Base-by-base conservation (phyloP, 768 basidiomycete species). In the Boletus subcaerulescens region DNA sequence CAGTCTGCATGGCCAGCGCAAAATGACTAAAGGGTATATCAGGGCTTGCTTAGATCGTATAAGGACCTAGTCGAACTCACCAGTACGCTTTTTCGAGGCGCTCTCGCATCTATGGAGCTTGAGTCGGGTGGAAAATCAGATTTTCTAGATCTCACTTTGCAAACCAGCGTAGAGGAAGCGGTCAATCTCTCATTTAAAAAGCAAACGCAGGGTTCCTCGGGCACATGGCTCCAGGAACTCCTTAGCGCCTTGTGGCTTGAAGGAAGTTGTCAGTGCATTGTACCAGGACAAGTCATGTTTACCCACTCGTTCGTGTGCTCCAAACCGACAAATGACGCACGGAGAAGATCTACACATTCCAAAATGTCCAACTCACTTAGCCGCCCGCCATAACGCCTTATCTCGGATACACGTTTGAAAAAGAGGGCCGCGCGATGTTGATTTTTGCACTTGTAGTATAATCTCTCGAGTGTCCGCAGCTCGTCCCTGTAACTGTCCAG, bases 391-490 rank as follows among this genome's bases (percentile, higher is more conserved):
- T 58, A 81, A 50, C 82, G 77, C 57, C 85, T 76, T 18, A 85
- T 74, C 63, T 91, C 91, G 11, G 66, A 62, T 15, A 86, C 73
- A 31, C 82, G 82, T 43, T 60, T 62, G 86, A 88, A 91, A 67
- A 89, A 90, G 12, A 90, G 57, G 29, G 69, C 60, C 46, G 42
- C 52, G 41, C 68, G 64, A 44, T 70, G 70, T 76, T 93, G 90
- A 60, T 91, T 92, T 64, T 87, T 89, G 58, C 82, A 83, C 61
- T 89, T 89, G 72, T 92, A 91, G 66, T 85, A 85, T 2, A 91
- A 65, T 56, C 86, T 76, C 60, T 85, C 82, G 35, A 91, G 73
- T 18, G 88, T 68, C 48, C 79, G 78, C 6, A 82, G 66, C 61
- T 67, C 65, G 47, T 66, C 59, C 14, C 47, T 55, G 56, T 65